Percentiles rank a stretch among this genome's conserved stretches.
These are phyloP conservation scores for Fragilaria crotonensis DNA, from an alignment of 108 stramenopile genomes.

Conservation along the genomic window DNA sequence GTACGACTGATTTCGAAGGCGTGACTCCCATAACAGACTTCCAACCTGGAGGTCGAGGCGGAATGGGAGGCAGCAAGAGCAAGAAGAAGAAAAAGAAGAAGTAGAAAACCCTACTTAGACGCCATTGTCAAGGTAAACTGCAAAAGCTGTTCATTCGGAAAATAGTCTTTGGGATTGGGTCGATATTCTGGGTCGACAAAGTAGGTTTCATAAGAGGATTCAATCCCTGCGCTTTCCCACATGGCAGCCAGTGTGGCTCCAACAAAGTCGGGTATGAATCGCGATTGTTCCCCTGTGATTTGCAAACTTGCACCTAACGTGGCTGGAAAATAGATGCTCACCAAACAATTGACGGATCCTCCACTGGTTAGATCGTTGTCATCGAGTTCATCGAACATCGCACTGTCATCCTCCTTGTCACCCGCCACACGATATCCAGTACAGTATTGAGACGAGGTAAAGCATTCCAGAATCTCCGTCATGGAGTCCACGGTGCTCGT, in stretches of 20 bases:
- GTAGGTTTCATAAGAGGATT: conserved; percentile 58
- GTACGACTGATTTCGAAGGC: too few relatives aligned
- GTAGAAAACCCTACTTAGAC: not conserved
- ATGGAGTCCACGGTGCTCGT: conserved; percentile 40
- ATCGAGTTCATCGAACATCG: conserved; percentile 72
- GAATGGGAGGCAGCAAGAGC: not conserved
- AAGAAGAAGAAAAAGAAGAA: conserved; percentile 1
- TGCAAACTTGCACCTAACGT: conserved; percentile 64
- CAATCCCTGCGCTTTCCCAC: conserved; percentile 46
- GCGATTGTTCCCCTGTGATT: conserved; percentile 74
- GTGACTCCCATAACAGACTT: not conserved
- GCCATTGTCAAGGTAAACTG: conserved; percentile 41
- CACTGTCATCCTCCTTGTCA: conserved; percentile 27
- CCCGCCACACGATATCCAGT: conserved; percentile 22
- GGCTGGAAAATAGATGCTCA: conserved; percentile 61
- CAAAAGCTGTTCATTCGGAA: conserved; percentile 68
- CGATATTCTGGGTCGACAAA: conserved; percentile 82
- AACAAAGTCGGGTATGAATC: conserved; percentile 74
- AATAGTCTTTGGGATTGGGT: conserved; percentile 86
- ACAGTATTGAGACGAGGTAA: conserved; percentile 39
- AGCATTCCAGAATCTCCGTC: conserved; percentile 39
- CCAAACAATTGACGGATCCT: conserved; percentile 56
- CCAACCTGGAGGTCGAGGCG: not conserved
- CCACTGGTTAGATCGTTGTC: conserved; percentile 48
- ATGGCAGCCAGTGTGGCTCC: conserved; percentile 66